Evolutionary conservation across 768 basidiomycete species (phyloP), one percentile per base, ranked within the genome.

Genomic region (Phylloporus sp.): DNA sequence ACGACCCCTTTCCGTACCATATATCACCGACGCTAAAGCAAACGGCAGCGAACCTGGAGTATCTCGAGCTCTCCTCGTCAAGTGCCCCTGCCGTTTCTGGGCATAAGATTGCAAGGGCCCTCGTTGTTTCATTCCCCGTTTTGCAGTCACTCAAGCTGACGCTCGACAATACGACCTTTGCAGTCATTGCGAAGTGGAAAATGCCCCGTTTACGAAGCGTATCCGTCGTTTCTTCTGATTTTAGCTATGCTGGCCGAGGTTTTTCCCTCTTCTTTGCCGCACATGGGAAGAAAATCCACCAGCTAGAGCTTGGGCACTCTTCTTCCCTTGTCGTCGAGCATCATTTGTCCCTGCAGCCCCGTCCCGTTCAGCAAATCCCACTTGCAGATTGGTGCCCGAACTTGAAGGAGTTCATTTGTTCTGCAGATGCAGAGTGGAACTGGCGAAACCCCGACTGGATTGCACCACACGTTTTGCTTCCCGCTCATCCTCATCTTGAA

Each of bases 381-480:
- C 73, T 88, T 6, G 81, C 80, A n/a, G 72, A 73, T 16, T 85
- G 82, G 81, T 86, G 84, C 56, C 87, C 87, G 0, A 81, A 84
- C 56, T 72, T 89, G 32, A 71, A 70, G 29, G 77, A 86, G 59
- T 85, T 89, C 64, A 84, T 89, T 44, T 88, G 85, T 61, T 80
- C 77, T 39, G 86, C 87, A 2, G 85, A 88, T 53, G 86, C 86
- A 1, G 86, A 86, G 59, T 89, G 87, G 87, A 85, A 88, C 55
- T 88, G 87, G 87, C 76, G 81, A 58, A 76, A 72, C 46, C 87
- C 87, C 0, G 86, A 89, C 61, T 88, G 86, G 87, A 88, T 88
- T 59, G 84, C 87, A 13, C 85, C 87, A 4, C 87, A 89, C 49
- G 74, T 86, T 35, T 70, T 89, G 6, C 74, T 89, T 20, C 84